Percentiles rank a stretch among this genome's conserved stretches.
Conservation (phyloP, 768 basidiomycete genomes). For the Pleurotus salmoneostramineus region DNA sequence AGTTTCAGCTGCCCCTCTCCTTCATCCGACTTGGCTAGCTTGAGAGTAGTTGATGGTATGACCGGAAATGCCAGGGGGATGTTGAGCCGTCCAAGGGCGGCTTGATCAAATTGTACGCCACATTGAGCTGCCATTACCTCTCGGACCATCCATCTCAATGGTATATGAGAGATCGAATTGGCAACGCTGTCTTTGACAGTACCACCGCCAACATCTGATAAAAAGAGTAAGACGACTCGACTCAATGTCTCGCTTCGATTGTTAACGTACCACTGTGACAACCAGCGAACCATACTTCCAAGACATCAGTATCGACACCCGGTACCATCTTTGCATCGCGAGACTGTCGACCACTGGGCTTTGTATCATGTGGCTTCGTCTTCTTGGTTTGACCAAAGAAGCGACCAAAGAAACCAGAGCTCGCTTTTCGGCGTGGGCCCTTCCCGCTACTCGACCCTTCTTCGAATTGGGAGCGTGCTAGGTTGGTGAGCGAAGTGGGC, state of each 20-base stretch:
- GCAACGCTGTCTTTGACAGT: conserved; percentile 37
- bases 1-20: neutral
- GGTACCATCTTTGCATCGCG: conserved; percentile 11
- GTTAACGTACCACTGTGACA: conserved; percentile 57
- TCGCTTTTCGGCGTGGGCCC: neutral
- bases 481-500: neutral
- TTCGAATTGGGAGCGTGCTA: neutral
- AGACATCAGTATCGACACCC: conserved; percentile 41
- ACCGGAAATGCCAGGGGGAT: conserved; percentile 20
- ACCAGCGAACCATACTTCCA: conserved; percentile 82
- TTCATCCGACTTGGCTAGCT: conserved; percentile 11
- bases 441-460: neutral
- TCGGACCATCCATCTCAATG: conserved; percentile 78
- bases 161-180: conserved; percentile 52
- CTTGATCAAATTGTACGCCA: conserved; percentile 53
- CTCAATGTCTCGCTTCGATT: neutral
- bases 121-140: conserved; percentile 55
- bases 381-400: conserved; percentile 9
- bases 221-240: neutral
- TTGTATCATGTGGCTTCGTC: neutral
- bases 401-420: neutral
- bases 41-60: conserved; percentile 9
- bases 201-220: conserved; percentile 69
- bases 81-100: conserved; percentile 40
- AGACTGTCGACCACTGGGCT: conserved; percentile 9